Conservation (phyloP, 129 eudicot genomes). For the Smallanthus sonchifolius region DNA sequence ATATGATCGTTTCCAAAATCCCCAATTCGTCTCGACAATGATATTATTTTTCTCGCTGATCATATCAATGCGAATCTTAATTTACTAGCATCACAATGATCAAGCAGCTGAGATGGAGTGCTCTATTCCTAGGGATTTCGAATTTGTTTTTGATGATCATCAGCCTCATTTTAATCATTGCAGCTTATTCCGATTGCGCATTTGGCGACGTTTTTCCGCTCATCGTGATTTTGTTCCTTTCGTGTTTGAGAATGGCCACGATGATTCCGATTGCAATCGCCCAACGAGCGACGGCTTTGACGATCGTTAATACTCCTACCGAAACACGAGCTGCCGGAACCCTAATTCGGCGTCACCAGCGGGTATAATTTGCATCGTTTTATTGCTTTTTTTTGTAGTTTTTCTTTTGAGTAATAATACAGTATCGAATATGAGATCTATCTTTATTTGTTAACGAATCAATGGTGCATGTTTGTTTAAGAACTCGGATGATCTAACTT, state of each 20-base stretch:
- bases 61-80: constrained; percentile 19
- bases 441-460: neutral
- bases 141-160: constrained; percentile 28
- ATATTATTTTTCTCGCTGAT: neutral
- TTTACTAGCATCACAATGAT: constrained; percentile 19
- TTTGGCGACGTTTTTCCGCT: constrained; percentile 32
- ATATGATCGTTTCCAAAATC: neutral
- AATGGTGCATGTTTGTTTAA: constrained; percentile 8
- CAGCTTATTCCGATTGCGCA: constrained; percentile 22
- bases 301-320: constrained; percentile 33
- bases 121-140: constrained; percentile 33
- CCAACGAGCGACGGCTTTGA: constrained; percentile 47
- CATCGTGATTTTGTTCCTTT: constrained; percentile 10
- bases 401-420: neutral
- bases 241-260: constrained; percentile 33
- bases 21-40: neutral
- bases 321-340: constrained; percentile 34
- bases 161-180: constrained; percentile 20
- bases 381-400: neutral
- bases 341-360: constrained; percentile 40
- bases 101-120: constrained; percentile 47
- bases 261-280: constrained; percentile 55
- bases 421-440: neutral
- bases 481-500: neutral
- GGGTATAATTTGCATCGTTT: constrained; percentile 29